Evolutionary conservation across 1,284 basidiomycete species (phyloP).

Genomic region (Amylostereum areolatum): DNA sequence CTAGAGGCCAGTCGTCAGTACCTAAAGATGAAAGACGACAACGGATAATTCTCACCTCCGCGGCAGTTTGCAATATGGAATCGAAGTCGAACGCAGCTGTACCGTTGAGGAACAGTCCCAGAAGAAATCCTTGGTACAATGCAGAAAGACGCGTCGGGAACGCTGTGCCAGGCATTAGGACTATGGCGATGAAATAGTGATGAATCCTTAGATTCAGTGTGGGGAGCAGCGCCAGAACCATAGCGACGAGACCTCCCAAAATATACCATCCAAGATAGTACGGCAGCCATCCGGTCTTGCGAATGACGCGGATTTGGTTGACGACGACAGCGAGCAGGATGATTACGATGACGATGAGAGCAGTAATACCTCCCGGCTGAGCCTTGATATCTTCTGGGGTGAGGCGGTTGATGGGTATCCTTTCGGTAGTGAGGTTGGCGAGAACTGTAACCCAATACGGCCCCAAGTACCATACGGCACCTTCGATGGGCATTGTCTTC

Average conservation of each 20-base stretch:
- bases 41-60: conserved; percentile 39
- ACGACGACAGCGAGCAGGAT: conserved; percentile 54
- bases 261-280: conserved; percentile 71
- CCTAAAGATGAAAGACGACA: not conserved
- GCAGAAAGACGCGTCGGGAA: conserved; percentile 79
- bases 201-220: conserved; percentile 62
- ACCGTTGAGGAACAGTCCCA: conserved; percentile 80
- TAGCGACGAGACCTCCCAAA: conserved; percentile 56
- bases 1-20: conserved; percentile 22
- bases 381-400: conserved; percentile 63
- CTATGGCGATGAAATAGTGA: conserved; percentile 74
- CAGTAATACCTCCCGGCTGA: conserved; percentile 65
- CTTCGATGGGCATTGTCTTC: conserved; percentile 62
- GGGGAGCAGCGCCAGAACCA: conserved; percentile 70
- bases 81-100: conserved; percentile 76
- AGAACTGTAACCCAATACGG: conserved; percentile 81
- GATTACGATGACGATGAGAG: conserved; percentile 66
- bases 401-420: conserved; percentile 72
- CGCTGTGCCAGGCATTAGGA: conserved; percentile 71
- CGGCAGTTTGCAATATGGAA: conserved; percentile 73
- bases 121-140: conserved; percentile 73
- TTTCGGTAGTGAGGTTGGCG: conserved; percentile 57
- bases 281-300: conserved; percentile 77
- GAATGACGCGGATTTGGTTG: conserved; percentile 80
- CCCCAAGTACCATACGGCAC: conserved; percentile 66